phyloP scores from a whole-genome alignment of 2,329 filamentous ascomycete genomes.

The Grosmannia huntii region DNA sequence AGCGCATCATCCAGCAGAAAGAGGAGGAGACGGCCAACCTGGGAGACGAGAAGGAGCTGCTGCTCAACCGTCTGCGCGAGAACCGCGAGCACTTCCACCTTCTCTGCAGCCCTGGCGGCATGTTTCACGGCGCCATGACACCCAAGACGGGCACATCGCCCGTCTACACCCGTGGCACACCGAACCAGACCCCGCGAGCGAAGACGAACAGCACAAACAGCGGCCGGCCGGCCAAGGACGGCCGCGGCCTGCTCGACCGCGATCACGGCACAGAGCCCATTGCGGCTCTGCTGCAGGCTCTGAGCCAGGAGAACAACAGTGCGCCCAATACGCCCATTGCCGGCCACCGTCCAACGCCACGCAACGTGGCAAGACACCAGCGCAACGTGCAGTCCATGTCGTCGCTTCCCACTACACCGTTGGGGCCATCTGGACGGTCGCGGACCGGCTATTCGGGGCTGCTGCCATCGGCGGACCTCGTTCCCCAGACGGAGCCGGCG shows the following conservation, averaged over 20 bases:
- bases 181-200: conserved; percentile 36
- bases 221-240: neutral
- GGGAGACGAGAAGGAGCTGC: conserved; percentile 61
- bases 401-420: conserved; percentile 68
- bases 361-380: conserved; percentile 48
- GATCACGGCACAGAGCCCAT: conserved; percentile 52
- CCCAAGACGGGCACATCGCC: conserved; percentile 35
- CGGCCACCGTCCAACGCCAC: conserved; percentile 30
- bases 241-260: conserved; percentile 23
- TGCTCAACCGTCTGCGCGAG: conserved; percentile 75
- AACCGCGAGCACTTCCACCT: conserved; percentile 78
- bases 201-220: conserved; percentile 32
- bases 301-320: conserved; percentile 65
- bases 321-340: conserved; percentile 57
- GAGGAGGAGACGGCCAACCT: conserved; percentile 59
- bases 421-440: conserved; percentile 44
- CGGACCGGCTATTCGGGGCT: conserved; percentile 37
- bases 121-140: conserved; percentile 49
- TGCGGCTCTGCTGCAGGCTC: conserved; percentile 69
- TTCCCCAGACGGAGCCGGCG: conserved; percentile 45
- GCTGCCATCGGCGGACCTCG: conserved; percentile 49
- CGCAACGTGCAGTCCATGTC: conserved; percentile 74
- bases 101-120: conserved; percentile 62
- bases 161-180: conserved; percentile 32
- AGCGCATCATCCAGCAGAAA: conserved; percentile 65